Evolutionary conservation across 306 rosid genomes (phyloP), one percentile per base, ranked within the genome.

Genomic region (Morella rubra): DNA sequence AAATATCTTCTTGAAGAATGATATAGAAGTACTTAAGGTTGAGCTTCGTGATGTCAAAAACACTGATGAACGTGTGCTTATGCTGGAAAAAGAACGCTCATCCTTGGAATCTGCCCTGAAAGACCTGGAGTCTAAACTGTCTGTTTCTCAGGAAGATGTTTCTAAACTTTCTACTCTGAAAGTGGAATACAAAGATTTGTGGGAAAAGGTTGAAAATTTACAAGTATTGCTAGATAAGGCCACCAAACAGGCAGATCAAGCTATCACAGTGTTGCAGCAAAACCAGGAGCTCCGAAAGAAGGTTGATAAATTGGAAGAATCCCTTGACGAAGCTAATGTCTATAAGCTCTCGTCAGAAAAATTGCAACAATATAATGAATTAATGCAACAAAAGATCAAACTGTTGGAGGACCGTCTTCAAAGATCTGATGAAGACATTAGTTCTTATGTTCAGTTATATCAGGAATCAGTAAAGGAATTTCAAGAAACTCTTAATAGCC

Each of bases 391-490:
- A 77, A 95, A 91, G 81, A 83, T 95, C 73, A 84, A 82, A 69
- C 69, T 81, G 24, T 85, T 95, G 90, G 99, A 92, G 84, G 93
- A 85, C 37, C 90, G 88, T 64, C 91, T 95, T 80, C 89, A 89
- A 86, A 88, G 75, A 64, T 92, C 99, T 3, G 98, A 95, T 50
- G 93, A 91, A 73, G 99, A 95, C 75, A 82, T 92, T 76, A 77
- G 84, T 66, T 89, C 97, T 72, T 92, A 88, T 77, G 85, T 92
- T 84, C 85, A 86, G 64, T 81, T 92, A 83, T 90, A 95, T 92
- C 90, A 95, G 79, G 93, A 92, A 66, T 92, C 99, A 27, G 91
- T 85, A 75, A 85, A 78, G 65, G 98, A 92, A 81, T 92, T 95
- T 85, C 96, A 95, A 80, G 92, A 89, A 47, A 85, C 97, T 64